Evolutionary conservation across 805 yeast genomes (phyloP), one percentile per base, ranked within the genome.

Genomic region (Scheffersomyces ergatensis): DNA sequence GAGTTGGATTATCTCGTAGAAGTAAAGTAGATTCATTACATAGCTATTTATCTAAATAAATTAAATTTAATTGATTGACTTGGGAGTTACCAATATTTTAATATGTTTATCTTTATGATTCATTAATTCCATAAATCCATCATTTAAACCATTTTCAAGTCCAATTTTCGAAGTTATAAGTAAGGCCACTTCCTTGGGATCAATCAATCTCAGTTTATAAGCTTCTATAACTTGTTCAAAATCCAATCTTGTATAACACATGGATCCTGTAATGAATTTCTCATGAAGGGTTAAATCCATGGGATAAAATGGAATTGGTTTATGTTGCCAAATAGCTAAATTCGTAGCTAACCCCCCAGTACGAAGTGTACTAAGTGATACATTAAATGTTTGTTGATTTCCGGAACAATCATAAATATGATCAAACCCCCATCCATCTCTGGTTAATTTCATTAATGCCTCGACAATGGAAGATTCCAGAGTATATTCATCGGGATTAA

Each of bases 311-410:
- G 63, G 63, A 21, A 73, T 57, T 5, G 81, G 72, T 25, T 67
- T 60, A 34, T 70, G 65, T n/a, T 80, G 78, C 82, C 84, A 80
- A 36, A 82, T 75, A 4, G 86, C 86, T 37, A 81, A 69, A 55
- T 81, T 81, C 25, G 78, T 76, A 19, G 80, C 74, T 1, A 67
- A 63, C 34, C 87, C 87, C 40, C 75, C 70, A 3, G 77, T 70
- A 1, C 71, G 61, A 9, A 78, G 59, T 1, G 77, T 76, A 24
- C 60, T 62, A 26, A 81, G 51, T 5, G 78, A 77, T 3, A 81
- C 65, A 36, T 67, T 66, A 38, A 76, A 71, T 4, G 85, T 80
- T 5, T 69, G 67, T 37, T 70, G 75, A 12, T 76, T 55, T n/a
- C 83, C 83, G 0, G 82, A 74, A 48, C 80, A 74, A 49, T 78